Conservation (phyloP, 2,329 filamentous ascomycete species). For the Aspergillus ochraceoroseus region DNA sequence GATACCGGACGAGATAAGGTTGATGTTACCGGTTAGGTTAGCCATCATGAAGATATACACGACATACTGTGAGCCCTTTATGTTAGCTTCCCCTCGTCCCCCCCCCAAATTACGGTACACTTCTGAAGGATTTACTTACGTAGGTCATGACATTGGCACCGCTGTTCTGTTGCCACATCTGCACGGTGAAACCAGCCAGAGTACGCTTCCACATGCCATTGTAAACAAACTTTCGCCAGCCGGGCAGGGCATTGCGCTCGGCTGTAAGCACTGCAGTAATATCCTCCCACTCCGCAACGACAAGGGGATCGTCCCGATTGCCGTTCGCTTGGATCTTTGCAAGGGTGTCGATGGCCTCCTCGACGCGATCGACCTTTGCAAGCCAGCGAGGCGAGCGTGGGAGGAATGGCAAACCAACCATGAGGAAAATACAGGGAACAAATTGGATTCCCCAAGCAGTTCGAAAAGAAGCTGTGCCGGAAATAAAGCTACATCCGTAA, state of each 20-base stretch:
- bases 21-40: slow-evolving; percentile 19
- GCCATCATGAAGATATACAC: slow-evolving; percentile 42
- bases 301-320: slow-evolving; percentile 44
- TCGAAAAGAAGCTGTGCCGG: slow-evolving; percentile 41
- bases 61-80: slow-evolving; percentile 25
- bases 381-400: slow-evolving; percentile 49
- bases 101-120: no score
- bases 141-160: slow-evolving; percentile 41
- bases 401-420: slow-evolving; percentile 45
- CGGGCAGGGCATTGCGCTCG: slow-evolving; percentile 37
- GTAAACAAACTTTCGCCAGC: slow-evolving; percentile 45
- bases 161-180: slow-evolving; percentile 53
- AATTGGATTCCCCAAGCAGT: slow-evolving; percentile 48
- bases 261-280: slow-evolving; percentile 42
- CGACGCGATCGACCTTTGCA: slow-evolving; percentile 44
- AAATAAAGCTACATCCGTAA: slow-evolving; percentile 45
- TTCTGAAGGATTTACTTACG: no score
- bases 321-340: slow-evolving; percentile 46
- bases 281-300: slow-evolving; percentile 49
- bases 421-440: slow-evolving; percentile 44
- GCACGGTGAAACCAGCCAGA: slow-evolving; percentile 52
- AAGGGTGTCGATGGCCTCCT: slow-evolving; percentile 45
- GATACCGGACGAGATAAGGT: slow-evolving; percentile 49
- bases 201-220: slow-evolving; percentile 58
- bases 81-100: neutral